Evolutionary conservation across 164 flowering plant genomes (phyloP).

Genomic region (Akebia trifoliata): DNA sequence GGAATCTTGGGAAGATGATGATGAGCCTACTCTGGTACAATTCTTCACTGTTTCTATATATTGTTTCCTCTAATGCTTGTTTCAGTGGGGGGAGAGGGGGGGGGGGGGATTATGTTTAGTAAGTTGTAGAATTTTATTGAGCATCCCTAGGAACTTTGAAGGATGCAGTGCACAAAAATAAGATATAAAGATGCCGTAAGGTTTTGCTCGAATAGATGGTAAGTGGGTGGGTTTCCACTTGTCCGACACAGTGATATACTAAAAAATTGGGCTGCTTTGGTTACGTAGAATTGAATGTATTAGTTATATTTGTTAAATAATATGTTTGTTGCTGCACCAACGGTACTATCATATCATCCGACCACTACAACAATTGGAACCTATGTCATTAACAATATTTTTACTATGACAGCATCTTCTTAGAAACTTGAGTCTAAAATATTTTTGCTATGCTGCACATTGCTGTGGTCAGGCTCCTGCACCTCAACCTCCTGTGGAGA

Average conservation of each 20-base stretch:
- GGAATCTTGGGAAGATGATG: constrained; percentile 94
- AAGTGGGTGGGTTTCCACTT: too few species aligned
- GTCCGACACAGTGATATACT: too few species aligned
- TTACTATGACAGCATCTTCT: background rate
- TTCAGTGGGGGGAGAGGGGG: too few species aligned
- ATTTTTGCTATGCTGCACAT: constrained; percentile 2
- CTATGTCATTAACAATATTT: too few species aligned
- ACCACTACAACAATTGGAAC: too few species aligned
- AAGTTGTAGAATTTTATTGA: background rate
- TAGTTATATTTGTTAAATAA: background rate
- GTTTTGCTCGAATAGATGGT: too few species aligned
- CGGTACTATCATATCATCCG: too few species aligned
- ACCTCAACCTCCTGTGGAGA: constrained; percentile 39
- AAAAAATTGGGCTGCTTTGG: too few species aligned
- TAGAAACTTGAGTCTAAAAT: background rate
- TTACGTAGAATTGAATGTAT: too few species aligned
- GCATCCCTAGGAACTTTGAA: background rate
- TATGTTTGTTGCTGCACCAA: background rate
- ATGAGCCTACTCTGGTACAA: constrained; percentile 57
- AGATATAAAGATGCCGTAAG: too few species aligned
- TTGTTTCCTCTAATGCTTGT: background rate
- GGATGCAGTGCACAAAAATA: background rate
- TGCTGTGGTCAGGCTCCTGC: constrained; percentile 39
- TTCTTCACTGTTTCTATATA: background rate
- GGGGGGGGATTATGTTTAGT: background rate